Base-by-base conservation (phyloP, 352 stramenopile species). In the Nothophytophthora sp. region DNA sequence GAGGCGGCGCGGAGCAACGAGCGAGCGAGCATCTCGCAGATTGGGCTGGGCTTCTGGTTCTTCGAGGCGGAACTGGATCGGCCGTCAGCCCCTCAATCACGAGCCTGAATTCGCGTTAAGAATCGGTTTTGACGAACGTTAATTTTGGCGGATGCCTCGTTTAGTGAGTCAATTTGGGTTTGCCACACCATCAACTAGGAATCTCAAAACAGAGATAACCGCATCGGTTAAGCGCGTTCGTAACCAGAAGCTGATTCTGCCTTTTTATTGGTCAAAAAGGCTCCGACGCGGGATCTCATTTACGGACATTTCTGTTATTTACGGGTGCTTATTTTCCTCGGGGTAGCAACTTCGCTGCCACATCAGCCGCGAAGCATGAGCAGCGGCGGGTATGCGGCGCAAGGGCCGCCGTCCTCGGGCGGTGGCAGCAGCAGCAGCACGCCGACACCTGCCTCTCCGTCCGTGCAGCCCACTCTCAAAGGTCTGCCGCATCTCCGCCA, bases 381-480 rank as follows among this genome's bases (percentile, higher is more conserved):
- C 44, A n/a, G n/a, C n/a, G n/a, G n/a, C 13, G n/a, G 50, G 30
- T 53, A 60, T 30, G 42, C 20, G 15, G 43, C 25, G 5, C 66
- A 50, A 45, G 50, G 50, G 7, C 45, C 61, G 24, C 50, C 56
- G 24, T 69, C 65, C 11, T 63, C 57, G 8, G 45, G 56, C 5
- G 35, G 28, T 12, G 43, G 51, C 4, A 38, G 42, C 25, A 25
- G 43, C 2, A 29, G 43, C 0, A 30, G 46, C 1, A 38, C 50
- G 39, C 24, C 59, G 0, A 43, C 63, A 32, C 30, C 62, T 13
- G n/a, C 51, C 13, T 30, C 60, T 22, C 38, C 51, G 8, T 42
- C 50, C 4, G 49, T 89, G 37, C 83, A 93, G 49, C 83, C 83
- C 11, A 93, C 79, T 8, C 73, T 93, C 12, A 93, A 93, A 81